A percentile compares a stretch with the other conserved stretches of the same genome.
phyloP scores from a whole-genome alignment of 305 asterid genomes.

The Coffea humblotiana region DNA sequence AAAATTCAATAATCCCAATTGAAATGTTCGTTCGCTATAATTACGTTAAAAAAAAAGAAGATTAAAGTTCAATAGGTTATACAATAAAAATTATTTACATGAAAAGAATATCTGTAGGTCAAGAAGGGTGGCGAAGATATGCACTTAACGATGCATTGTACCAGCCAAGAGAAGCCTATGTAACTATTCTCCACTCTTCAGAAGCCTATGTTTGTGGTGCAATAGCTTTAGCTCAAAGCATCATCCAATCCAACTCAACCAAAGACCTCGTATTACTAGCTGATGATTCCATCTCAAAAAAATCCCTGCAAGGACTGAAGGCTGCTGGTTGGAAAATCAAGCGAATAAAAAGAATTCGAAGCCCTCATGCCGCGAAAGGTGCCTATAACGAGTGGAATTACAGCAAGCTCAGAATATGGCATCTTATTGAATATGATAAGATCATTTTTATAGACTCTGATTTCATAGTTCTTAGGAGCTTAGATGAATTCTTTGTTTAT shows the following conservation, averaged over 20 bases:
- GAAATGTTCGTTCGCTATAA: too few species aligned
- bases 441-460: conserved; percentile 74
- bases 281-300: conserved; percentile 52
- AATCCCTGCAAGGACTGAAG: conserved; percentile 46
- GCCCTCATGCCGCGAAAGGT: conserved; percentile 53
- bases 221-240: conserved; percentile 74
- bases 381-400: conserved; percentile 88
- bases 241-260: conserved; percentile 59
- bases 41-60: too few species aligned
- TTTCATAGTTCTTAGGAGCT: conserved; percentile 45
- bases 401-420: conserved; percentile 85
- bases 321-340: conserved; percentile 70
- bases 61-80: too few species aligned
- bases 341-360: conserved; percentile 51
- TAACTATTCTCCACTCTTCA: conserved; percentile 69
- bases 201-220: conserved; percentile 86
- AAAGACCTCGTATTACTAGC: conserved; percentile 75
- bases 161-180: conserved; percentile 27
- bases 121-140: conserved; percentile 10
- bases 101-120: background rate
- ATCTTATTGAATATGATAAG: conserved; percentile 60
- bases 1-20: too few species aligned
- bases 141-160: background rate
- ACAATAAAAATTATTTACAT: background rate
- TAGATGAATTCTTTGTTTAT: conserved; percentile 55